Base-by-base conservation (phyloP, 2,329 filamentous ascomycete species). In the Microthyrium microscopicum region DNA sequence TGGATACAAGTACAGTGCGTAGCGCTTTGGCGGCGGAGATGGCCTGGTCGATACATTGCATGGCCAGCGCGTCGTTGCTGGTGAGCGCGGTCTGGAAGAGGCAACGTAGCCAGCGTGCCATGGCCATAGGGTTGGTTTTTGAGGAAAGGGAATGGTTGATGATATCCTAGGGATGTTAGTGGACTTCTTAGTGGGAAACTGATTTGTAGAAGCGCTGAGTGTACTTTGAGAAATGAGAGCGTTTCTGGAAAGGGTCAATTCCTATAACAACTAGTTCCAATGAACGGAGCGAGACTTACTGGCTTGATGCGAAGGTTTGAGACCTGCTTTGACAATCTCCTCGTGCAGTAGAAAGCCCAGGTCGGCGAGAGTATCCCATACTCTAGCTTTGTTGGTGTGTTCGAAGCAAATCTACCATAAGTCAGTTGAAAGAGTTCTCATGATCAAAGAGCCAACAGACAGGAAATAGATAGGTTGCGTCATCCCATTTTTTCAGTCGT, bases 31-130 rank as follows among this genome's bases (percentile, higher is more conserved):
- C 67, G 34, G 75, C 60, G 2, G 50, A 50, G 2, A 63, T 60
- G 1, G 72, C 68, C 46, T 83, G 73, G n/a, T 73, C 64, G 5
- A 83, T 55, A 4, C 83, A 60, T 29, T 64, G 60, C 31, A 77
- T 57, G 7, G 70, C 68, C 12, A 73, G 52, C 1, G 52, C 51
- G 15, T 71, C 64, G 29, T 73, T 64, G 4, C 66, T 57, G 2
- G 66, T 57, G 1, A 84, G 54, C 0, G 77, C 66, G 1, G 72
- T 60, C 40, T 79, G 76, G 41, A 87, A 79, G 2, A 89, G 61
- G 44, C 79, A 84, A 1, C 81, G 70, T 29, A 87, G 68, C 58
- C 89, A 92, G 44, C 77, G 77, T 5, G 78, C 69, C 1, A 91
- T 73, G 1, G 51, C 47, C 4, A 61, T 5, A 37, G 30, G 26